phyloP scores from a whole-genome alignment of 2,329 filamentous ascomycete species.

The Raffaelea arxii region DNA sequence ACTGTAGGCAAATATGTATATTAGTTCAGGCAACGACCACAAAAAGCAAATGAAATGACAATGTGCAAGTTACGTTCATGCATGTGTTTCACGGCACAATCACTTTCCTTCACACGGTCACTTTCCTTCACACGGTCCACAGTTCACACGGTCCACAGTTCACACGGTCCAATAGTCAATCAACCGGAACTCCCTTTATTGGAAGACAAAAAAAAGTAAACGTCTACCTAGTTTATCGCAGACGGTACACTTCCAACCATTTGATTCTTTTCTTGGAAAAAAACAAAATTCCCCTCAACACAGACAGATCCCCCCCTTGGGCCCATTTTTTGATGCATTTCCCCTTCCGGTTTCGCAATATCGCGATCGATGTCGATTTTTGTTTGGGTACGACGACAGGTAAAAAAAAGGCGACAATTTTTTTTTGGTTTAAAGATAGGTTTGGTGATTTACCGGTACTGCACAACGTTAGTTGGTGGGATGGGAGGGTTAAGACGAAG shows the following conservation, averaged over 20 bases:
- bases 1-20: constrained; percentile 17
- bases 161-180: too few species aligned
- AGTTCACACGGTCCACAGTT: too few species aligned
- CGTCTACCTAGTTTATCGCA: background rate
- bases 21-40: background rate
- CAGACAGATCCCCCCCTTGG: background rate
- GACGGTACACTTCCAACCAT: background rate
- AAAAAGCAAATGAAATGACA: background rate
- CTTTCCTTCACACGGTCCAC: too few species aligned
- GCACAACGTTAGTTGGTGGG: background rate
- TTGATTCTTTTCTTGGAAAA: background rate
- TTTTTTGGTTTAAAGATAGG: background rate
- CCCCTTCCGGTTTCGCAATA: background rate
- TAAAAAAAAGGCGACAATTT: background rate
- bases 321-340: background rate
- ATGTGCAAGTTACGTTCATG: background rate
- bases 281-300: background rate
- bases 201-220: background rate
- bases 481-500: too few species aligned
- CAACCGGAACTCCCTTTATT: too few species aligned
- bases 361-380: constrained; percentile 3
- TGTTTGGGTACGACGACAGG: background rate
- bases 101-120: too few species aligned
- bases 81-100: too few species aligned
- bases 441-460: background rate